Percentiles rank a stretch among this genome's conserved stretches.
Evolutionary conservation across 352 stramenopile species (phyloP).

Genomic region (Phytopythium oedochilum): DNA sequence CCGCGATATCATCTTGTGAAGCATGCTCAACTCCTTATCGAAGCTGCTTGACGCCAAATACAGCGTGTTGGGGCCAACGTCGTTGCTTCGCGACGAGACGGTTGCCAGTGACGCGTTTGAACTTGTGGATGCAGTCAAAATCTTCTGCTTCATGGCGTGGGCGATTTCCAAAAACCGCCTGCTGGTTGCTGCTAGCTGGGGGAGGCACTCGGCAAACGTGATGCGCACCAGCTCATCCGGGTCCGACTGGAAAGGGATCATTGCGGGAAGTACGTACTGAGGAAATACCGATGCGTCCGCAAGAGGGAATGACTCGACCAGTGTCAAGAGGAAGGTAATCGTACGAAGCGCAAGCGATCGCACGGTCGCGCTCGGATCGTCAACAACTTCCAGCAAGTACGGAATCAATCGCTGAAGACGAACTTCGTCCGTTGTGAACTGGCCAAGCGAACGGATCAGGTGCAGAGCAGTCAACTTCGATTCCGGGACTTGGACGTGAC

Average conservation of each 20-base stretch:
- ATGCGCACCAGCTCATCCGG: conserved; percentile 91
- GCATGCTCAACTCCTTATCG: conserved; percentile 87
- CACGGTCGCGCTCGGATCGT: conserved; percentile 90
- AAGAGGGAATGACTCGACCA: conserved; percentile 90
- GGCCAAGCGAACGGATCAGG: conserved; percentile 86
- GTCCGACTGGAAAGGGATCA: conserved; percentile 89
- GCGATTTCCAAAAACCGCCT: conserved; percentile 93
- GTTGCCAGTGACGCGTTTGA: conserved; percentile 15
- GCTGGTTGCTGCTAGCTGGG: conserved; percentile 90
- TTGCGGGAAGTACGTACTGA: conserved; percentile 94
- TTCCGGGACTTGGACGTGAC: conserved; percentile 80
- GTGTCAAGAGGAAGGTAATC: conserved; percentile 85
- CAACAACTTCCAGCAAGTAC: conserved; percentile 90
- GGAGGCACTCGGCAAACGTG: conserved; percentile 93
- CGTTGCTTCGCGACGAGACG: conserved; percentile 32
- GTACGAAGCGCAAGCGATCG: conserved; percentile 87
- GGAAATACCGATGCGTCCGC: conserved; percentile 96
- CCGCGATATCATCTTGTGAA: conserved; percentile 92
- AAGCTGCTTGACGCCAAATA: conserved; percentile 87
- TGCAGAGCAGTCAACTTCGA: conserved; percentile 90
- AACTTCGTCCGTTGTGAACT: conserved; percentile 91
- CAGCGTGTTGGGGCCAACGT: conserved; percentile 20
- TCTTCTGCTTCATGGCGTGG: conserved; percentile 81
- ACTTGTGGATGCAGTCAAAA: conserved; percentile 32
- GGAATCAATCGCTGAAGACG: conserved; percentile 93